Evolutionary conservation across 257 asterid species (phyloP).

Genomic region (Cinchona pubescens): DNA sequence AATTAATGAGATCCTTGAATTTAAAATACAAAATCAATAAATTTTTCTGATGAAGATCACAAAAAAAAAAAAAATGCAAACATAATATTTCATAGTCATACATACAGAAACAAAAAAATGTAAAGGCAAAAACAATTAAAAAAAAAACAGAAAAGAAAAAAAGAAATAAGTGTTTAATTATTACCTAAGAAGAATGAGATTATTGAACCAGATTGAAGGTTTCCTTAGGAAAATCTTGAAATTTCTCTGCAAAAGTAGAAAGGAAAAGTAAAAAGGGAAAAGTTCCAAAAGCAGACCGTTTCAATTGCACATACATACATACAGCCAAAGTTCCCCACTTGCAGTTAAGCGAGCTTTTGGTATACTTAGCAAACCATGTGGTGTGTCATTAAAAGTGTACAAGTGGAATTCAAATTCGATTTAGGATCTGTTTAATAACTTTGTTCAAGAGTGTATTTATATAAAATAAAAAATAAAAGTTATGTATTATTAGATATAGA

Average conservation of each 20-base stretch:
- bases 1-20: slow-evolving; percentile 7
- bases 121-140: not conserved
- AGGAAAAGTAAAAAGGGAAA: too few relatives aligned
- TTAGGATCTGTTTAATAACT: too few relatives aligned
- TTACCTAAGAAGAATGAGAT: slow-evolving; percentile 5
- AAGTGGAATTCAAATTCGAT: too few relatives aligned
- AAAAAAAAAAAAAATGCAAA: not conserved
- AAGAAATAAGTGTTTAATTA: not conserved
- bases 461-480: too few relatives aligned
- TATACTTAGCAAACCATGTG: too few relatives aligned
- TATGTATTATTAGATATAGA: too few relatives aligned
- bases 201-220: not conserved
- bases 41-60: not conserved
- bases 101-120: too few relatives aligned
- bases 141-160: not conserved
- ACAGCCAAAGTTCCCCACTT: not conserved
- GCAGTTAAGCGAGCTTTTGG: too few relatives aligned
- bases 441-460: too few relatives aligned
- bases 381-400: too few relatives aligned
- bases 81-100: not conserved
- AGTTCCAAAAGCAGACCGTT: not conserved
- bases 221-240: not conserved
- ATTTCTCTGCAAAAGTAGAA: not conserved
- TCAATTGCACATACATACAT: not conserved
- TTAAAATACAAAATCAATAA: not conserved